Percentiles rank a stretch among this genome's conserved stretches.
Conservation (phyloP, 768 basidiomycete species). For the Arthromyces matolae region DNA sequence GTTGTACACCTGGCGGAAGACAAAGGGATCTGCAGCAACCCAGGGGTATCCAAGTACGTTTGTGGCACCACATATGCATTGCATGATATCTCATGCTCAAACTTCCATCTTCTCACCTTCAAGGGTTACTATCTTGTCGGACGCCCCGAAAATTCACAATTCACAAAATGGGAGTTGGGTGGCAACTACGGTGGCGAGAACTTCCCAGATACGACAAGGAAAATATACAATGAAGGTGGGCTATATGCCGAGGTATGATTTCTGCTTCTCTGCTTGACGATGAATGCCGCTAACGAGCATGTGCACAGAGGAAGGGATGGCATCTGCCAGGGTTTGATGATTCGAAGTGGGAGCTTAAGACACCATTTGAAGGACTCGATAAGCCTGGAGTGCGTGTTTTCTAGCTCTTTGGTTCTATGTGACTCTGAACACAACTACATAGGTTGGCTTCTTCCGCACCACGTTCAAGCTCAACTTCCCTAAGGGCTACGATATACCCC, state of each 20-base stretch:
- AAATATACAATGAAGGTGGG: constrained; percentile 18
- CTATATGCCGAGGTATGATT: constrained; percentile 14
- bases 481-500: constrained; percentile 11
- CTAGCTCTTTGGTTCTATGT: not conserved
- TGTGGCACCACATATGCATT: too few species aligned
- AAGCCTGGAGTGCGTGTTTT: constrained; percentile 12
- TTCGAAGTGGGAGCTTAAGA: constrained; percentile 13
- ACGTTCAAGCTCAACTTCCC: constrained; percentile 12
- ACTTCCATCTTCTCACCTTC: too few species aligned
- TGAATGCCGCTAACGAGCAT: not conserved
- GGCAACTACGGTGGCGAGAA: constrained; percentile 15
- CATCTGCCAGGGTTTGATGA: constrained; percentile 17
- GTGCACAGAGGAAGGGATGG: constrained; percentile 16
- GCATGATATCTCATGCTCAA: too few species aligned
- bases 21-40: constrained; percentile 17
- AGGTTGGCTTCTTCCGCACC: constrained; percentile 20
- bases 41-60: constrained; percentile 13
- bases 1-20: constrained; percentile 17
- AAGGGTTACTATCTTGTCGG: constrained; percentile 18
- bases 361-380: constrained; percentile 12
- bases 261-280: too few species aligned
- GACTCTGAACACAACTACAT: not conserved
- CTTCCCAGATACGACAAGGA: constrained; percentile 15
- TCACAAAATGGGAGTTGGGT: constrained; percentile 14
- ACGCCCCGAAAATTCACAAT: constrained; percentile 6